Conservation (phyloP, 106 monocot genomes). For the Dendrobium catenatum region DNA sequence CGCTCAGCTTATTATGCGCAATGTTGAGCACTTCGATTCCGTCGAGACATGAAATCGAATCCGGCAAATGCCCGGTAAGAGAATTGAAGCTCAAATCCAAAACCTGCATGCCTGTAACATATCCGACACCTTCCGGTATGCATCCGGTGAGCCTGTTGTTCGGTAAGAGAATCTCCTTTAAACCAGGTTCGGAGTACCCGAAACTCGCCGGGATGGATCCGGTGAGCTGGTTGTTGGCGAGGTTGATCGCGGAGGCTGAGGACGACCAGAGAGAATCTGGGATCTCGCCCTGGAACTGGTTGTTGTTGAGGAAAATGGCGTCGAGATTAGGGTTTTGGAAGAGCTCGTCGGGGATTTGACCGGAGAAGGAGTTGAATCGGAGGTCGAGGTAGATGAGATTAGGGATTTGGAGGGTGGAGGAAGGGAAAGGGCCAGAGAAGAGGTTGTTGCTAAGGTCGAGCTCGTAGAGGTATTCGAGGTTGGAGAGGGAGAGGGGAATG, state of each 20-base stretch:
- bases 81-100: constrained; percentile 84
- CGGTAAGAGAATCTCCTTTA: constrained; percentile 52
- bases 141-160: constrained; percentile 88
- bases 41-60: constrained; percentile 53
- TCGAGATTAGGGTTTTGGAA: constrained; percentile 41
- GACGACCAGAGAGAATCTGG: constrained; percentile 49
- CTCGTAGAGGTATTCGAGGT: constrained; percentile 50
- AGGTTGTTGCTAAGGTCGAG: constrained; percentile 92
- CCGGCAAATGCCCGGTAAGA: constrained; percentile 53
- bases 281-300: constrained; percentile 52
- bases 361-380: constrained; percentile 54
- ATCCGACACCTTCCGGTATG: constrained; percentile 69
- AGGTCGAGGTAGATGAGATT: constrained; percentile 52
- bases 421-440: constrained; percentile 67
- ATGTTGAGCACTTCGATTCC: constrained; percentile 77
- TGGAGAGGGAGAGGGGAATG: constrained; percentile 40
- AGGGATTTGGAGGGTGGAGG: constrained; percentile 39
- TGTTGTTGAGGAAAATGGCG: constrained; percentile 67
- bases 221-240: constrained; percentile 64
- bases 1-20: constrained; percentile 68
- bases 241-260: constrained; percentile 50
- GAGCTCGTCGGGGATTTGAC: constrained; percentile 37
- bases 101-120: constrained; percentile 45
- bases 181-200: constrained; percentile 27
- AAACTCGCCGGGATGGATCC: constrained; percentile 49